These are phyloP conservation scores for Pinus albicaulis DNA, from an alignment of 75 land plant species.

Conservation along the genomic window DNA sequence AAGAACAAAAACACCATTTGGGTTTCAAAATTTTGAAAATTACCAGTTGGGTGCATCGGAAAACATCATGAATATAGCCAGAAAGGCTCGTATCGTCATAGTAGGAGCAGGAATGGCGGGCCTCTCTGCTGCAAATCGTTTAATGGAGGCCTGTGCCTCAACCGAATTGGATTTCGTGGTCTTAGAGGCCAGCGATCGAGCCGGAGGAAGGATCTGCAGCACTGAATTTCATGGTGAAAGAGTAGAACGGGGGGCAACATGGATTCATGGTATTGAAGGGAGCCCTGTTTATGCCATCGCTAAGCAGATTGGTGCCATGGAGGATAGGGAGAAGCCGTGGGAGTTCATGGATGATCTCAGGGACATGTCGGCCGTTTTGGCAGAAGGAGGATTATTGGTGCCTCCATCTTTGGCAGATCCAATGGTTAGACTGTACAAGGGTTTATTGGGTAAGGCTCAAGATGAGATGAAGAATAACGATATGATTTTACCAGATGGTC, in stretches of 20 bases:
- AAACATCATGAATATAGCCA: slow-evolving; percentile 7
- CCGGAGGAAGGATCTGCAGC: slow-evolving; percentile 26
- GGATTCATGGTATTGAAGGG: slow-evolving; percentile 39
- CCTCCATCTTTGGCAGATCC: slow-evolving; percentile 14
- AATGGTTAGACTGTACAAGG: slow-evolving; percentile 15
- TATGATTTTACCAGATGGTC: background rate
- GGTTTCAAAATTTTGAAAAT: no score
- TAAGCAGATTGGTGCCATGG: slow-evolving; percentile 22
- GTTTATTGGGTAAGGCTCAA: background rate
- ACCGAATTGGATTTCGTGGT: slow-evolving; percentile 16
- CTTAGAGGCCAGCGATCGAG: slow-evolving; percentile 23
- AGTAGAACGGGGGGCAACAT: slow-evolving; percentile 29
- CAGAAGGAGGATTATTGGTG: slow-evolving; percentile 22
- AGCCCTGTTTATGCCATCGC: slow-evolving; percentile 24
- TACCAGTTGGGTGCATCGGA: background rate
- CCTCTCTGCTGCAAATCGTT: slow-evolving; percentile 29
- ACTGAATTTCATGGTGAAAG: slow-evolving; percentile 18
- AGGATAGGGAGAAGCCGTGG: slow-evolving; percentile 20
- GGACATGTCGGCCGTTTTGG: background rate
- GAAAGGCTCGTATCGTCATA: slow-evolving; percentile 21
- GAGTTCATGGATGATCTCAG: slow-evolving; percentile 16
- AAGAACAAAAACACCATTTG: no score
- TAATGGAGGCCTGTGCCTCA: background rate
- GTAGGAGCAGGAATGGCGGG: slow-evolving; percentile 45
- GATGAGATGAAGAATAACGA: background rate